Percentiles rank a stretch among this genome's conserved stretches.
phyloP scores from a whole-genome alignment of 2,329 filamentous ascomycete species.

The Cadophora sp. region DNA sequence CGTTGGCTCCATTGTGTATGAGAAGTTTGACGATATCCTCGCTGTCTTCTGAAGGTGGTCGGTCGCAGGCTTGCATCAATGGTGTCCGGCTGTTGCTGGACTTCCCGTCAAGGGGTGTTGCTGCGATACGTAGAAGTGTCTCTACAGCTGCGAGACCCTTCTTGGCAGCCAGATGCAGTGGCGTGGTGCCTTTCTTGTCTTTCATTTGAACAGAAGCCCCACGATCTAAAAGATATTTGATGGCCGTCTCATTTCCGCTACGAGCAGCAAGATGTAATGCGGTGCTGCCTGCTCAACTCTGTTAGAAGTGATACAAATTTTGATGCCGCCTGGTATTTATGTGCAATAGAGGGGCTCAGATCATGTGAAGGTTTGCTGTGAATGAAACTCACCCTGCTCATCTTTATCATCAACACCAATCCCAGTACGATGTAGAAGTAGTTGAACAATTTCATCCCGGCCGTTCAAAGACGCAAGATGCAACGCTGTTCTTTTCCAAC shows the following conservation, averaged over 20 bases:
- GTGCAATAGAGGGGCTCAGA: no score
- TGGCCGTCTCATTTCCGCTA: background rate
- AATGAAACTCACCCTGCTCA: background rate
- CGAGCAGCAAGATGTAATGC: slow-evolving; percentile 5
- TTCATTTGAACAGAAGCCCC: background rate
- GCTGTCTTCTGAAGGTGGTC: slow-evolving; percentile 1
- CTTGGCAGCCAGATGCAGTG: slow-evolving; percentile 6
- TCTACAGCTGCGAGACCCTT: background rate
- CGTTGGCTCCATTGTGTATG: background rate
- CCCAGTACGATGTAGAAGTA: background rate
- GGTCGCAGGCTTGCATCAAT: slow-evolving; percentile 14
- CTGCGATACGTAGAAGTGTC: slow-evolving; percentile 1
- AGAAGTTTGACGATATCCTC: slow-evolving; percentile 13
- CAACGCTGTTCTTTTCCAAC: slow-evolving; percentile 5
- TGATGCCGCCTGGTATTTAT: no score
- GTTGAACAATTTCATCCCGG: background rate
- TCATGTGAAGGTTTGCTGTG: no score
- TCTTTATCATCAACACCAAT: slow-evolving; percentile 1
- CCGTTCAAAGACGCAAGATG: slow-evolving; percentile 8
- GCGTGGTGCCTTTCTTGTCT: background rate
- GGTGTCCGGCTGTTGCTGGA: background rate
- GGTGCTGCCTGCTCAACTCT: background rate
- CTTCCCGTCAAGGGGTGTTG: background rate
- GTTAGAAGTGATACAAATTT: no score
- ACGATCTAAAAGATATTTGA: background rate